phyloP scores from a whole-genome alignment of 192 early-diverging fungal genomes.

The Rhizophagus clarus region DNA sequence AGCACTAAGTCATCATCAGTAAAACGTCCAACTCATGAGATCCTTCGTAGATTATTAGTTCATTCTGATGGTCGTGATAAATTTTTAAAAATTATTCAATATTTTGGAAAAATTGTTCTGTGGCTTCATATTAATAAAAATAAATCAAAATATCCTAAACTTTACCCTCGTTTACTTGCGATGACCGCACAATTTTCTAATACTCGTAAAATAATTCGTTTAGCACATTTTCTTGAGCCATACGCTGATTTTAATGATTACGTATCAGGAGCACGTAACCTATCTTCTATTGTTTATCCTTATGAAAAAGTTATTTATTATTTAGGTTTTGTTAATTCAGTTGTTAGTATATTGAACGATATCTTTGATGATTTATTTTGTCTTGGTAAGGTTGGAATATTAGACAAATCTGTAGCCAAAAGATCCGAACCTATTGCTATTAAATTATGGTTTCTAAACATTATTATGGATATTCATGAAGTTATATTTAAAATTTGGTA shows the following conservation, averaged over 20 bases:
- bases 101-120: slow-evolving; percentile 72
- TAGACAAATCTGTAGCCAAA: slow-evolving; percentile 53
- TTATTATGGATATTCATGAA: slow-evolving; percentile 67
- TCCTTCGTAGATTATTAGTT: slow-evolving; percentile 34
- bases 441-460: slow-evolving; percentile 70
- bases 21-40: not conserved
- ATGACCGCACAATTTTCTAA: slow-evolving; percentile 73
- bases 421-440: slow-evolving; percentile 63
- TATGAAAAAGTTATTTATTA: slow-evolving; percentile 9
- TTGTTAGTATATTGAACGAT: slow-evolving; percentile 65
- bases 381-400: slow-evolving; percentile 66
- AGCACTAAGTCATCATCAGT: not conserved
- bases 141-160: slow-evolving; percentile 13
- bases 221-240: slow-evolving; percentile 71
- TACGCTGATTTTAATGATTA: slow-evolving; percentile 50
- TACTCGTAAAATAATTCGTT: slow-evolving; percentile 74
- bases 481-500: slow-evolving; percentile 41
- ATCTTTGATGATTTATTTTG: slow-evolving; percentile 77
- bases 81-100: slow-evolving; percentile 77
- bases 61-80: slow-evolving; percentile 86
- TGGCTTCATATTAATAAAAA: slow-evolving; percentile 42
- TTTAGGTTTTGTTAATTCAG: slow-evolving; percentile 45
- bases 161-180: slow-evolving; percentile 37
- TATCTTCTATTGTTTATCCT: not conserved
- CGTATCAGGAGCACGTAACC: not conserved